phyloP scores from a whole-genome alignment of 176 grass and related monocot species.

The Saccharum spontaneum region DNA sequence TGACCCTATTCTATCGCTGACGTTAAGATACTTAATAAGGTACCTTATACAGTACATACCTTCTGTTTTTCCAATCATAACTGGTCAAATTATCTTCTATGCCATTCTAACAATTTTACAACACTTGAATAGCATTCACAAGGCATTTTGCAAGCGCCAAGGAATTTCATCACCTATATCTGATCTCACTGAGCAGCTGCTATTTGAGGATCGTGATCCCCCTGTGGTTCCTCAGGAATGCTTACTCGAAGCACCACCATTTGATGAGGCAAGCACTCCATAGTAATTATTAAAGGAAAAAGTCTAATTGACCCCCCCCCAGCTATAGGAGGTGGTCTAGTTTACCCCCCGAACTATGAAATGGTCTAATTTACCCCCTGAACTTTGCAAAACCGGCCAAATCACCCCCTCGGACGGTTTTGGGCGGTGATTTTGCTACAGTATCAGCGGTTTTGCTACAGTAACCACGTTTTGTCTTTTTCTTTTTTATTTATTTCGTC shows the following conservation, averaged over 20 bases:
- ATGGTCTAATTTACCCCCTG: too few relatives aligned
- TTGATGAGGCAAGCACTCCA: constrained; percentile 77
- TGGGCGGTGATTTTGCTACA: too few relatives aligned
- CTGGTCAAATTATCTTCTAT: constrained; percentile 11
- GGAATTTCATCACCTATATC: constrained; percentile 88
- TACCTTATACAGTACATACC: constrained; percentile 29
- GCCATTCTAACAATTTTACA: constrained; percentile 34
- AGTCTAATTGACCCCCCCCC: too few relatives aligned
- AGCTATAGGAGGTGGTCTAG: too few relatives aligned
- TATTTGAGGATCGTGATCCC: constrained; percentile 88
- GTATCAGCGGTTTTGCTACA: too few relatives aligned
- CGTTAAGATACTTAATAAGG: constrained; percentile 95
- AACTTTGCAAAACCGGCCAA: too few relatives aligned
- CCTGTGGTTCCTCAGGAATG: constrained; percentile 74
- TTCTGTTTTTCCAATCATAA: constrained; percentile 24
- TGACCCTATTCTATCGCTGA: constrained; percentile 93
- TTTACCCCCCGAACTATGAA: too few relatives aligned
- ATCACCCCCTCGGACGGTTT: too few relatives aligned
- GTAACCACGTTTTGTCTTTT: too few relatives aligned
- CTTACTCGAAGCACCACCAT: constrained; percentile 79
- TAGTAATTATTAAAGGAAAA: constrained; percentile 20
- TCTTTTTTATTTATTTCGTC: too few relatives aligned
- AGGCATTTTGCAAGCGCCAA: constrained; percentile 77
- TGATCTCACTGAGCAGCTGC: constrained; percentile 76
- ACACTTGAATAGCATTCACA: constrained; percentile 82